Evolutionary conservation across 768 basidiomycete genomes (phyloP).

Genomic region (Suillus decipiens): DNA sequence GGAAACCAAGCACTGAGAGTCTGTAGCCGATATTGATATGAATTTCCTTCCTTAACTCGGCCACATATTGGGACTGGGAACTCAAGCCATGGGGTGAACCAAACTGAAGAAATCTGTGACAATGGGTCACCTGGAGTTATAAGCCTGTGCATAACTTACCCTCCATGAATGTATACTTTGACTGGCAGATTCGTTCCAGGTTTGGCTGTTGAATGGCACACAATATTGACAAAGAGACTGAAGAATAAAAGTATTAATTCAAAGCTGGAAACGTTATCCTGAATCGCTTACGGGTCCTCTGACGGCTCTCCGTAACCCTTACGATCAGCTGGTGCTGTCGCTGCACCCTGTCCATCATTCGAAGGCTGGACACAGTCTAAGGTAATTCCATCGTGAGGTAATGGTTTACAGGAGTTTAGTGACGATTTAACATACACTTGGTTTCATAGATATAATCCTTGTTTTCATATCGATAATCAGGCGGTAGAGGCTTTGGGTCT

Average conservation of each 20-base stretch:
- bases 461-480: conserved; percentile 53
- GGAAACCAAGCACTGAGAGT: conserved; percentile 74
- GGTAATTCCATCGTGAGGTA: neutral
- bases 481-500: conserved; percentile 59
- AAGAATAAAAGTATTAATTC: conserved; percentile 2
- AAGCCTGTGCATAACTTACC: conserved; percentile 40
- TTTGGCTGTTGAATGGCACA: conserved; percentile 49
- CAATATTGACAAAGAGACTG: conserved; percentile 69
- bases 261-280: neutral
- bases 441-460: conserved; percentile 65
- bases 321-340: conserved; percentile 55
- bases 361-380: conserved; percentile 62
- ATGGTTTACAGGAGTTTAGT: neutral
- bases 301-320: conserved; percentile 68
- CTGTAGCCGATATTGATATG: conserved; percentile 81
- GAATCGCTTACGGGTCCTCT: conserved; percentile 64
- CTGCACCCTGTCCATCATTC: conserved; percentile 64
- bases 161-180: conserved; percentile 77
- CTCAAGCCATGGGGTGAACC: conserved; percentile 68
- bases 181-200: conserved; percentile 56
- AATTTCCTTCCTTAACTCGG: conserved; percentile 64
- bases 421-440: conserved; percentile 43
- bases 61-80: conserved; percentile 66
- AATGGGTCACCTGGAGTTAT: conserved; percentile 2
- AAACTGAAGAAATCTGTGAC: conserved; percentile 69